Evolutionary conservation across 106 monocot genomes (phyloP).

Genomic region (Posidonia australis): DNA sequence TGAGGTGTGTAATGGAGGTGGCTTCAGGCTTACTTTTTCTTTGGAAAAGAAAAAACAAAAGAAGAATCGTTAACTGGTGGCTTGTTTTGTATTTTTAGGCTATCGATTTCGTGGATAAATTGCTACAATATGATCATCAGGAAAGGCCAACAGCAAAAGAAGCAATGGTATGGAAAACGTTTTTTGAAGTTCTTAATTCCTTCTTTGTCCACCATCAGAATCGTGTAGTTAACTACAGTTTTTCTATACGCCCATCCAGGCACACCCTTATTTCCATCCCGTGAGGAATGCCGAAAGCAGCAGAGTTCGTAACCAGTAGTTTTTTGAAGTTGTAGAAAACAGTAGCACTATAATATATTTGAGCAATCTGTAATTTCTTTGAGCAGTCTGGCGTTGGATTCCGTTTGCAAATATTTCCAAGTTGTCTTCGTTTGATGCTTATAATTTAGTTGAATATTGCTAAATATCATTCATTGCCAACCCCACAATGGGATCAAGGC

Average conservation of each 20-base stretch:
- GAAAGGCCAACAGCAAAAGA: slow-evolving; percentile 93
- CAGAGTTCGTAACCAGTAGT: background rate
- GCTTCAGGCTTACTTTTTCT: background rate
- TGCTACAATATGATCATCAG: slow-evolving; percentile 86
- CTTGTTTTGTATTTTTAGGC: slow-evolving; percentile 36
- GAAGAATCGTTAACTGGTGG: background rate
- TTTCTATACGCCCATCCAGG: background rate
- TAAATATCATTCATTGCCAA: slow-evolving; percentile 6
- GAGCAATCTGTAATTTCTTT: background rate
- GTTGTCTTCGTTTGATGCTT: background rate
- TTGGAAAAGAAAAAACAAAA: background rate
- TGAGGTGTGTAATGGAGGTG: slow-evolving; percentile 31
- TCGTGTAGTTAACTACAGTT: background rate
- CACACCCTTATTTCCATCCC: slow-evolving; percentile 5
- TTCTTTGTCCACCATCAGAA: no score
- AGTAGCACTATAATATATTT: background rate
- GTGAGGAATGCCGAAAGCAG: background rate
- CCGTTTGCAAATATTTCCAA: background rate
- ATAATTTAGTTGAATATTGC: background rate
- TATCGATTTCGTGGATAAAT: slow-evolving; percentile 69
- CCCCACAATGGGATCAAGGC: background rate
- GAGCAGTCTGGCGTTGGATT: background rate
- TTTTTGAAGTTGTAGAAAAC: background rate
- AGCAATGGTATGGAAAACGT: slow-evolving; percentile 49
- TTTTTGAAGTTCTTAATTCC: no score